phyloP scores from a whole-genome alignment of 495 filamentous ascomycete species.

The Niebla homalea region DNA sequence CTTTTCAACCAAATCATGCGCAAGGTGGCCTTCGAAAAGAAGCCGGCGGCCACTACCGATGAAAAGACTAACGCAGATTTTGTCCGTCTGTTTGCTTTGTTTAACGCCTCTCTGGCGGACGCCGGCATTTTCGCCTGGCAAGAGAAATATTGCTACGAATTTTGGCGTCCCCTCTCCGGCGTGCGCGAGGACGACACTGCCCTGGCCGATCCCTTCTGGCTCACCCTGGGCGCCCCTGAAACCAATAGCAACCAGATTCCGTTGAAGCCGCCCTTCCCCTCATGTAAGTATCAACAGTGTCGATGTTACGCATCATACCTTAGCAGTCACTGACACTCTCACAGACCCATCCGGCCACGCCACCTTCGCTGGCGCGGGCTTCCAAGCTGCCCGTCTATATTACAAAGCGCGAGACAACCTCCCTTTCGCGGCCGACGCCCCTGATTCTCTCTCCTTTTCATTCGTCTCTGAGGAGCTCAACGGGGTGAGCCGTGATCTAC shows the following conservation, averaged over 20 bases:
- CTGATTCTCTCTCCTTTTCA: constrained; percentile 20
- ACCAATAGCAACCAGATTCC: constrained; percentile 21
- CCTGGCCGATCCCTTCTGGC: constrained; percentile 21
- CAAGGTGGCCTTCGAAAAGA: constrained; percentile 15
- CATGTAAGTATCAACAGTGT: constrained; percentile 2
- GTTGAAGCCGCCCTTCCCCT: constrained; percentile 28
- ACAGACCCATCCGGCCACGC: constrained; percentile 24
- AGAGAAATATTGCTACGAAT: constrained; percentile 24
- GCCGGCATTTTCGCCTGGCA: constrained; percentile 26
- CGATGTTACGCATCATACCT: no score
- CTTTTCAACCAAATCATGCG: constrained; percentile 22
- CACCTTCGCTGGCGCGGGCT: constrained; percentile 24
- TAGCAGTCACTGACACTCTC: no score
- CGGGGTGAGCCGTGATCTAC: constrained; percentile 21
- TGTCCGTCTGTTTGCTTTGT: constrained; percentile 21
- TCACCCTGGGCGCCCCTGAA: constrained; percentile 21
- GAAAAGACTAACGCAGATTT: constrained; percentile 27
- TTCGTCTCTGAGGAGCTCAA: constrained; percentile 25
- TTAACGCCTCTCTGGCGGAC: constrained; percentile 22
- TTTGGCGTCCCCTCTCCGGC: constrained; percentile 26
- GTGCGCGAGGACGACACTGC: constrained; percentile 19
- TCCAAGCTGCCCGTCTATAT: constrained; percentile 23
- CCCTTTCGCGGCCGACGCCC: constrained; percentile 16
- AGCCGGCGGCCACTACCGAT: neutral
- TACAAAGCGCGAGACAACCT: constrained; percentile 20